Percentiles rank a stretch among this genome's conserved stretches.
Evolutionary conservation across 768 basidiomycete species (phyloP).

Genomic region (Boletus subparvulus): DNA sequence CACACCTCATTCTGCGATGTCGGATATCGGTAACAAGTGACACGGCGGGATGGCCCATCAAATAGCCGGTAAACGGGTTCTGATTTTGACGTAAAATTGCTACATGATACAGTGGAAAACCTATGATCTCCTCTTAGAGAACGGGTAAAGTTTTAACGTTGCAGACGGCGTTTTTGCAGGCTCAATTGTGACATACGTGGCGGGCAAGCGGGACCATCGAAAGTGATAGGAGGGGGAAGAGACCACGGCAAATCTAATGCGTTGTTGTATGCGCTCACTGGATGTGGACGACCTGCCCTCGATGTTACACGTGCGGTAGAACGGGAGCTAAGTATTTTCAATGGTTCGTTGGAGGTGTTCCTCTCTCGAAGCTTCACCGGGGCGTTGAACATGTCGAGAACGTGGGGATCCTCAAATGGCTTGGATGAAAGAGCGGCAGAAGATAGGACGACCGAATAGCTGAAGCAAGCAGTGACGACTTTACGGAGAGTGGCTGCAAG

Average conservation of each 20-base stretch:
- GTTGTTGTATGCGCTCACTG: slow-evolving; percentile 2
- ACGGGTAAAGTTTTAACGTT: slow-evolving; percentile 5
- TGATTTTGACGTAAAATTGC: slow-evolving; percentile 24
- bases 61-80: slow-evolving; percentile 40
- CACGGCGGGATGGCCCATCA: slow-evolving; percentile 45
- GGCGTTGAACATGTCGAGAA: slow-evolving; percentile 53
- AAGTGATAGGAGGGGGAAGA: slow-evolving; percentile 45
- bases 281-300: slow-evolving; percentile 7
- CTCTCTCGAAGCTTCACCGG: slow-evolving; percentile 41
- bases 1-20: slow-evolving; percentile 12
- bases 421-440: slow-evolving; percentile 3
- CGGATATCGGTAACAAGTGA: slow-evolving; percentile 18
- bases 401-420: slow-evolving; percentile 8
- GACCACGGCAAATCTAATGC: slow-evolving; percentile 26
- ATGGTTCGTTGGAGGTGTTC: slow-evolving; percentile 24
- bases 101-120: slow-evolving; percentile 2
- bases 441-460: slow-evolving; percentile 14
- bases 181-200: slow-evolving; percentile 20
- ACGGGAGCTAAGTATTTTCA: slow-evolving; percentile 3
- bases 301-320: slow-evolving; percentile 4
- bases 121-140: slow-evolving; percentile 1
- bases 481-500: slow-evolving; percentile 6
- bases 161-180: slow-evolving; percentile 11
- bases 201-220: slow-evolving; percentile 50
- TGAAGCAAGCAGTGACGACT: slow-evolving; percentile 12